Conservation (phyloP, 225 moss, liverwort and hornwort genomes). For the Pseudoscleropodium purum region DNA sequence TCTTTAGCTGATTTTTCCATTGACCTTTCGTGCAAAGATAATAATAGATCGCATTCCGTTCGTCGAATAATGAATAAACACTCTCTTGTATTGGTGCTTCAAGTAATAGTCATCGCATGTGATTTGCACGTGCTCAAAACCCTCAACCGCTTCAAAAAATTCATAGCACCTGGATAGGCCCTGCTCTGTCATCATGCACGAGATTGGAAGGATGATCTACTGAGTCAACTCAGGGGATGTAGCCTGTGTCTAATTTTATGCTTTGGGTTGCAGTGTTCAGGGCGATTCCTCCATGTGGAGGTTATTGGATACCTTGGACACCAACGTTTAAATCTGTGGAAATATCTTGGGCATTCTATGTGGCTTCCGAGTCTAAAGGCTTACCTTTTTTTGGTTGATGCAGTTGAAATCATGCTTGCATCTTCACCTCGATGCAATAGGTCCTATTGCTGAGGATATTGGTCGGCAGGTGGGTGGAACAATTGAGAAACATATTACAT, state of each 20-base stretch:
- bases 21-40: not conserved
- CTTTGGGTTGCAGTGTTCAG: not conserved
- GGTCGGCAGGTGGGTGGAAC: too few species aligned
- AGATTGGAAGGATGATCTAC: not conserved
- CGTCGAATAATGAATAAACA: not conserved
- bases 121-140: not conserved
- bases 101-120: not conserved
- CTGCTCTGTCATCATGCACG: not conserved
- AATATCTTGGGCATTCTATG: not conserved
- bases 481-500: too few species aligned
- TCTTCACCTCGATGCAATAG: conserved; percentile 50
- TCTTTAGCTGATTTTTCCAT: not conserved
- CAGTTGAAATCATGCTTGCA: conserved; percentile 52
- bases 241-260: not conserved
- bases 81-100: not conserved
- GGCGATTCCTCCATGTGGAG: not conserved
- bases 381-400: not conserved
- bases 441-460: too few species aligned
- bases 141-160: not conserved
- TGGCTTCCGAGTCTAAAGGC: not conserved
- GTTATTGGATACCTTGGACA: not conserved
- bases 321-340: not conserved
- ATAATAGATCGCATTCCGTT: not conserved
- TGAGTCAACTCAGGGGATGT: not conserved
- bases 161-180: not conserved